These are phyloP conservation scores for Aspergillus amoenus DNA, from an alignment of 2,329 filamentous ascomycete genomes.

Conservation along the genomic window DNA sequence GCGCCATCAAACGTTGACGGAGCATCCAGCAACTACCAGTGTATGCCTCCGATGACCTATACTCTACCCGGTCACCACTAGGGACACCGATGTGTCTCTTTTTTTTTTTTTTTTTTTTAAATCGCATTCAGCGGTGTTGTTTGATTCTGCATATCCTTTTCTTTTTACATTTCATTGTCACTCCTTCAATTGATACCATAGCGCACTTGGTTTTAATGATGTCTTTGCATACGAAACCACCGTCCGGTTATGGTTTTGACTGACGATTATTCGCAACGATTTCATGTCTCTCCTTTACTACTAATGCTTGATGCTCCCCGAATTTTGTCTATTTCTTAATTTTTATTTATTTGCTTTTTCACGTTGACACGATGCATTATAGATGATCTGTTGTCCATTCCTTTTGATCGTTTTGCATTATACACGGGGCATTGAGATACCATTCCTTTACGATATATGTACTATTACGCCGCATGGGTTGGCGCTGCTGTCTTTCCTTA, in stretches of 20 bases:
- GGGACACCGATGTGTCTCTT: slow-evolving; percentile 18
- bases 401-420: slow-evolving; percentile 31
- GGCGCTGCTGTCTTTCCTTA: slow-evolving; percentile 40
- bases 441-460: slow-evolving; percentile 36
- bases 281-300: slow-evolving; percentile 36
- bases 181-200: slow-evolving; percentile 27
- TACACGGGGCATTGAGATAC: slow-evolving; percentile 32
- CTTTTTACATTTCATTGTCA: slow-evolving; percentile 23
- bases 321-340: neutral
- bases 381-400: slow-evolving; percentile 36
- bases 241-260: slow-evolving; percentile 20
- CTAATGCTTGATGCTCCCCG: slow-evolving; percentile 33
- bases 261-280: slow-evolving; percentile 28
- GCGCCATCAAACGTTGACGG: slow-evolving; percentile 28
- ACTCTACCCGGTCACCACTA: slow-evolving; percentile 29
- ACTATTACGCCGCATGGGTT: slow-evolving; percentile 37
- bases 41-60: slow-evolving; percentile 35
- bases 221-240: slow-evolving; percentile 21
- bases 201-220: slow-evolving; percentile 25
- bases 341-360: slow-evolving; percentile 14
- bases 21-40: slow-evolving; percentile 31
- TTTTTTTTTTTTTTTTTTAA: neutral
- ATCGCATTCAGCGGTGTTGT: slow-evolving; percentile 19
- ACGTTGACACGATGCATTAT: slow-evolving; percentile 27
- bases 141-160: slow-evolving; percentile 10